phyloP scores from a whole-genome alignment of 148 eudicot species.

The Arbutus unedo region DNA sequence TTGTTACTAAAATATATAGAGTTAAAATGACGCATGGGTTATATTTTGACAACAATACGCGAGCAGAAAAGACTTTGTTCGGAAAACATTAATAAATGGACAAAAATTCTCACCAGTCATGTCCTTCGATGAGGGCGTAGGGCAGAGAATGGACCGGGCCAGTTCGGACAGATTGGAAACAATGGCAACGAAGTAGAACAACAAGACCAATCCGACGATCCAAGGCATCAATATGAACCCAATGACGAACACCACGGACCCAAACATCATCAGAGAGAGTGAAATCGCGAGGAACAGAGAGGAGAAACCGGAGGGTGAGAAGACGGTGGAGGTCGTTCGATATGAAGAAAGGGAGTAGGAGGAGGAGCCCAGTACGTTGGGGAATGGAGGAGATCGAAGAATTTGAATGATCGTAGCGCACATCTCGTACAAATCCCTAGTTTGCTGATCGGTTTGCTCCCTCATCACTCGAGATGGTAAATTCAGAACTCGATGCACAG shows the following conservation, averaged over 20 bases:
- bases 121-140: constrained; percentile 21
- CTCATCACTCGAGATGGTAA: background rate
- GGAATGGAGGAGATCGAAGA: constrained; percentile 35
- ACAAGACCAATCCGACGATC: constrained; percentile 42
- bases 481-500: background rate
- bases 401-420: constrained; percentile 41
- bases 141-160: constrained; percentile 31
- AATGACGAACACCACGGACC: constrained; percentile 50
- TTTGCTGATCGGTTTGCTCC: constrained; percentile 29
- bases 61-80: too few relatives aligned
- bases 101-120: constrained; percentile 23
- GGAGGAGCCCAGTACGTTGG: background rate
- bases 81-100: too few relatives aligned
- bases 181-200: constrained; percentile 47
- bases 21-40: too few relatives aligned
- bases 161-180: constrained; percentile 45
- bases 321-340: background rate
- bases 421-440: constrained; percentile 43
- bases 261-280: constrained; percentile 62
- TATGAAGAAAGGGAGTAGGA: background rate
- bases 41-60: too few relatives aligned
- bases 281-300: constrained; percentile 58
- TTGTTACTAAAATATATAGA: too few relatives aligned
- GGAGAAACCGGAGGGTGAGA: constrained; percentile 35
- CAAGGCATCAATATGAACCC: constrained; percentile 69